Conservation (phyloP, 1,284 basidiomycete genomes). For the Earliella scabrosa region DNA sequence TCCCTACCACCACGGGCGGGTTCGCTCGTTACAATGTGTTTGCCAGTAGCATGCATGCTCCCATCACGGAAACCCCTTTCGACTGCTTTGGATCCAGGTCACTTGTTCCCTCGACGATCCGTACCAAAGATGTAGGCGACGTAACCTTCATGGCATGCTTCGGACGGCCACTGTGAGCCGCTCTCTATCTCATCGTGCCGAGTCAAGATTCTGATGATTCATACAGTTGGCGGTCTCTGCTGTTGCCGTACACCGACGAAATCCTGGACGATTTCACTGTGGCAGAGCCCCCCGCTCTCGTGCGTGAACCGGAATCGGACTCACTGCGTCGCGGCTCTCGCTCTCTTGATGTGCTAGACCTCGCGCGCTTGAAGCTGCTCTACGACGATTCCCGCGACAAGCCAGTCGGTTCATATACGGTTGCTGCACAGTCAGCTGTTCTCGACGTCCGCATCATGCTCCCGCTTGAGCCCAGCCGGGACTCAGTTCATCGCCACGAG, state of each 20-base stretch:
- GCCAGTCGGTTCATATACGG: neutral
- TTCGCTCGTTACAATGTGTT: too few species aligned
- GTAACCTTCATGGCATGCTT: neutral
- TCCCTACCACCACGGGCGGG: neutral
- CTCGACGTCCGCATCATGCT: slow-evolving; percentile 9
- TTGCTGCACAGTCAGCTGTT: neutral
- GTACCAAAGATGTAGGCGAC: neutral
- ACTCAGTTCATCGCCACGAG: neutral
- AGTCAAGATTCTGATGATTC: too few species aligned
- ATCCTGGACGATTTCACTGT: too few species aligned
- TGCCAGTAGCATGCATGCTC: neutral
- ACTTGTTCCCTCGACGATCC: neutral
- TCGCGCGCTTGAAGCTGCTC: neutral
- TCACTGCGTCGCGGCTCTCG: too few species aligned
- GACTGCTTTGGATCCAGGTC: neutral
- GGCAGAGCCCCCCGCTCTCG: too few species aligned
- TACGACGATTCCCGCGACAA: neutral
- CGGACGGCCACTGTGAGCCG: slow-evolving; percentile 6
- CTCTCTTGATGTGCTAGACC: neutral
- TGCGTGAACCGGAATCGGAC: too few species aligned
- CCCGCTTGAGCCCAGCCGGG: neutral
- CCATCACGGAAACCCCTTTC: slow-evolving; percentile 12
- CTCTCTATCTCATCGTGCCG: too few species aligned
- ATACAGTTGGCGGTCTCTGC: too few species aligned
- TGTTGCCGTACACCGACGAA: neutral